phyloP scores from a whole-genome alignment of 2,329 filamentous ascomycete genomes.

The Exophiala phaeomuriformis region DNA sequence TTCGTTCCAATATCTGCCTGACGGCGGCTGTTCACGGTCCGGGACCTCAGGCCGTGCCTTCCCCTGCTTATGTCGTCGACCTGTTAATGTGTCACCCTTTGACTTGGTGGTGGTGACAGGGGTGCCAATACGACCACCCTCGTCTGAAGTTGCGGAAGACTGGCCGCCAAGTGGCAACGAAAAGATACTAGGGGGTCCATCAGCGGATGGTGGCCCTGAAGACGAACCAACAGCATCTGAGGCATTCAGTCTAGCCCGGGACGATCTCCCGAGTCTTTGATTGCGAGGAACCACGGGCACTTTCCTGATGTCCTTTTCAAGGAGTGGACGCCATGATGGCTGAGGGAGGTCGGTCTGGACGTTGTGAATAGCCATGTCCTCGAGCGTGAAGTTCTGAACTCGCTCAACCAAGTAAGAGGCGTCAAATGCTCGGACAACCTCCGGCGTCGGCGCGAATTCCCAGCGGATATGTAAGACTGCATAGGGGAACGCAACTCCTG shows the following conservation, averaged over 20 bases:
- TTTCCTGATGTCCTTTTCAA: constrained; percentile 48
- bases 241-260: constrained; percentile 5
- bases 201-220: constrained; percentile 29
- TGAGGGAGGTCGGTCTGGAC: constrained; percentile 41
- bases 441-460: constrained; percentile 34
- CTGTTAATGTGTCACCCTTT: neutral
- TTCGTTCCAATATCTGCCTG: constrained; percentile 67
- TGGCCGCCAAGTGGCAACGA: constrained; percentile 23
- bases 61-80: constrained; percentile 14
- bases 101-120: neutral
- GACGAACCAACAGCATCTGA: constrained; percentile 16
- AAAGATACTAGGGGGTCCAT: constrained; percentile 27
- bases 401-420: constrained; percentile 36
- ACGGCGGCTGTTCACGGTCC: constrained; percentile 18
- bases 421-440: constrained; percentile 21
- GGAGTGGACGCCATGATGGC: constrained; percentile 44
- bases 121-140: constrained; percentile 5
- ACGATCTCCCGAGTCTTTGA: constrained; percentile 2
- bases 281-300: constrained; percentile 33
- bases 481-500: constrained; percentile 40
- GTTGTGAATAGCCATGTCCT: constrained; percentile 47
- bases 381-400: constrained; percentile 48
- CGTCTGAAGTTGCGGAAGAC: constrained; percentile 30
- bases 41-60: constrained; percentile 21
- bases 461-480: constrained; percentile 46